Conservation (phyloP, 768 basidiomycete genomes). For the Amyloporia xantha region DNA sequence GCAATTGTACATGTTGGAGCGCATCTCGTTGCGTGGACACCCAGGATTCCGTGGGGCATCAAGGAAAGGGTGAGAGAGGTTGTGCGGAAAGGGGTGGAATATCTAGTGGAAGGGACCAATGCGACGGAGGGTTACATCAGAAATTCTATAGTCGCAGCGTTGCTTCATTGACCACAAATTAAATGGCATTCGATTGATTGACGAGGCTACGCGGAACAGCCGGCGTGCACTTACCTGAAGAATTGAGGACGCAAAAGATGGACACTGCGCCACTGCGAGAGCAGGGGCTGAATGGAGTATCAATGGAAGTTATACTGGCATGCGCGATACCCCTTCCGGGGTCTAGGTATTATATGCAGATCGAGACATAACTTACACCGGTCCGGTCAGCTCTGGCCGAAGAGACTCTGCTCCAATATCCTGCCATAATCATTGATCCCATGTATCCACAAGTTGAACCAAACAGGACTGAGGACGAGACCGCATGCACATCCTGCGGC, state of each 20-base stretch:
- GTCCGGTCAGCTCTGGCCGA: neutral
- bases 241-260: too few relatives aligned
- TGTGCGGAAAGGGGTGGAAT: slow-evolving; percentile 43
- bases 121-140: slow-evolving; percentile 7
- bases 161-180: slow-evolving; percentile 3
- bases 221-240: too few relatives aligned
- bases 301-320: too few relatives aligned
- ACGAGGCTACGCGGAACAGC: too few relatives aligned
- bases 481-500: slow-evolving; percentile 54
- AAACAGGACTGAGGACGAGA: slow-evolving; percentile 40
- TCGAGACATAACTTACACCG: too few relatives aligned
- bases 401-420: slow-evolving; percentile 10
- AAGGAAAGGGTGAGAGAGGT: slow-evolving; percentile 41
- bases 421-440: slow-evolving; percentile 25
- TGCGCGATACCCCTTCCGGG: too few relatives aligned
- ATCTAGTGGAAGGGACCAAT: slow-evolving; percentile 6
- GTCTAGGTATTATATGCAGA: too few relatives aligned
- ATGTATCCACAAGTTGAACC: slow-evolving; percentile 55
- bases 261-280: too few relatives aligned
- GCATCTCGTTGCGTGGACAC: slow-evolving; percentile 47
- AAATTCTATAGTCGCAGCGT: neutral
- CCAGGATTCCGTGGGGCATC: slow-evolving; percentile 44
- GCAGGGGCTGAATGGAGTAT: too few relatives aligned
- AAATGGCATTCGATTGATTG: too few relatives aligned
- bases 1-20: slow-evolving; percentile 45